A percentile compares a stretch with the other conserved stretches of the same genome.
Evolutionary conservation across 139 green algal genomes (phyloP).

Genomic region (Chlorokybus atmophyticus): DNA sequence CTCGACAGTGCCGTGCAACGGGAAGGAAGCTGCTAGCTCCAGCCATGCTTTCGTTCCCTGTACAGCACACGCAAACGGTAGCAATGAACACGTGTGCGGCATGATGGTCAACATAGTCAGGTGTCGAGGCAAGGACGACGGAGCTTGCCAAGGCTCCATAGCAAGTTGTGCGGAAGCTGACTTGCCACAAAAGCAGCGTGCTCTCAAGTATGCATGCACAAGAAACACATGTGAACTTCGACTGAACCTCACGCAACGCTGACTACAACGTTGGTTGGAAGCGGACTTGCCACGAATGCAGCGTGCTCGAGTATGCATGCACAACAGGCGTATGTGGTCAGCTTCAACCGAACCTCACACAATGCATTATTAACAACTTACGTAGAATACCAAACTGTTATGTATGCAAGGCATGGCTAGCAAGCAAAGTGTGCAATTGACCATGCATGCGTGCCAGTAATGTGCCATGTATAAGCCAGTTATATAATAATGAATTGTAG

Average conservation of each 20-base stretch:
- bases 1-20: conserved; percentile 22
- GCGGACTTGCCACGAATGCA: too few species aligned
- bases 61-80: neutral
- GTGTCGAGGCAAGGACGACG: neutral
- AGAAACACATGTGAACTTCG: too few species aligned
- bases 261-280: too few species aligned
- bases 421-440: neutral
- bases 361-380: neutral
- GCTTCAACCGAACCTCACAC: too few species aligned
- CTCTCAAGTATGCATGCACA: too few species aligned
- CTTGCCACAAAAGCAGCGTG: too few species aligned
- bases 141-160: neutral
- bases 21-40: neutral
- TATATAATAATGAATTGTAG: neutral
- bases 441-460: neutral
- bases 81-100: neutral
- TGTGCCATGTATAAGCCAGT: neutral
- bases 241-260: too few species aligned
- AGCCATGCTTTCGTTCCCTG: neutral
- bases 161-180: too few species aligned
- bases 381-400: neutral
- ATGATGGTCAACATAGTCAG: neutral
- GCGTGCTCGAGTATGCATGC: too few species aligned
- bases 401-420: conserved; percentile 9
- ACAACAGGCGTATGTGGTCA: too few species aligned